Percentiles rank a stretch among this genome's conserved stretches.
phyloP scores from a whole-genome alignment of 1,284 basidiomycete species.

The Moesziomyces parantarcticus region DNA sequence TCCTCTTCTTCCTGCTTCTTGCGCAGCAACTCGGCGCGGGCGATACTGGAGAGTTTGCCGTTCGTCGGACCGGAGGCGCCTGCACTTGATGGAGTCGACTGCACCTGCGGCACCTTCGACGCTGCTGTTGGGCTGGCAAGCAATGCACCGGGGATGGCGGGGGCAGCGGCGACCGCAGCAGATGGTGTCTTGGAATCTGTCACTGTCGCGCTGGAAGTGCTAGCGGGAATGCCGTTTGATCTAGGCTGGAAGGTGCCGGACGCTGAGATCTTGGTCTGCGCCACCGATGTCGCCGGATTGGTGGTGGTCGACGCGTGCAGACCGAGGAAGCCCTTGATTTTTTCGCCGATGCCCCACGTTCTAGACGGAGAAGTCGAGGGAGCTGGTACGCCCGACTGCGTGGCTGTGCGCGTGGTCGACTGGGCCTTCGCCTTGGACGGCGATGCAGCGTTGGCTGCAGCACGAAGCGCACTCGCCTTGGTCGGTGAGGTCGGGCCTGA shows the following conservation, averaged over 20 bases:
- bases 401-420: slow-evolving; percentile 16
- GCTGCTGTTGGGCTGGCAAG: slow-evolving; percentile 30
- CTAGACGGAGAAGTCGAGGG: slow-evolving; percentile 38
- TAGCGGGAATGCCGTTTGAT: slow-evolving; percentile 12
- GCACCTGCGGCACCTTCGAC: slow-evolving; percentile 24
- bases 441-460: slow-evolving; percentile 32
- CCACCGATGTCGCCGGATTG: slow-evolving; percentile 15
- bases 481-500: slow-evolving; percentile 39
- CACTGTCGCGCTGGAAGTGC: not conserved
- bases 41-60: slow-evolving; percentile 46
- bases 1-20: slow-evolving; percentile 53
- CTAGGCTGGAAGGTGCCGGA: slow-evolving; percentile 36
- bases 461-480: slow-evolving; percentile 39
- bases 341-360: slow-evolving; percentile 50
- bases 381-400: slow-evolving; percentile 20
- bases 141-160: slow-evolving; percentile 35
- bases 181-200: slow-evolving; percentile 10
- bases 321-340: slow-evolving; percentile 57
- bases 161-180: slow-evolving; percentile 6
- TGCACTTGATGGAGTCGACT: slow-evolving; percentile 26
- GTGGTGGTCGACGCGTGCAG: slow-evolving; percentile 41
- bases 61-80: slow-evolving; percentile 16
- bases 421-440: slow-evolving; percentile 32
- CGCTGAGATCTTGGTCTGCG: slow-evolving; percentile 40
- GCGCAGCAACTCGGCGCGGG: slow-evolving; percentile 50